These are phyloP conservation scores for Fusarium graminum DNA, from an alignment of 2,329 filamentous ascomycete species.

Conservation along the genomic window DNA sequence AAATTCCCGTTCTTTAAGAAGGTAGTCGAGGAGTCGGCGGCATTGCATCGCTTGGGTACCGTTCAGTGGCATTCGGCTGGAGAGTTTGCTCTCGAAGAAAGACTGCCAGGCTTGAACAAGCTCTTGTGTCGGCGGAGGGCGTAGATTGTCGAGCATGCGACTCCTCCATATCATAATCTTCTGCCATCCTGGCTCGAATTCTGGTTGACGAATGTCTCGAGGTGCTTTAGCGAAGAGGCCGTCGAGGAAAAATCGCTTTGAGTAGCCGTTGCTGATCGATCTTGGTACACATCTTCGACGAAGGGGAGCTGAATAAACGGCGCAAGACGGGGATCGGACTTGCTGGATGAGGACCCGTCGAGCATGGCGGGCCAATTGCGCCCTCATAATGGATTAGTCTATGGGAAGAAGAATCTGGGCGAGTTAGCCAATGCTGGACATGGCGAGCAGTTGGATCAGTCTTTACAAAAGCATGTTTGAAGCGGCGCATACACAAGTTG, in stretches of 20 bases:
- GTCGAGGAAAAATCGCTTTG: conserved; percentile 66
- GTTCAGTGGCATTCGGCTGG: conserved; percentile 66
- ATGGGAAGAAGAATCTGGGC: conserved; percentile 42
- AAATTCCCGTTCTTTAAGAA: conserved; percentile 54
- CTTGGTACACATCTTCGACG: conserved; percentile 48
- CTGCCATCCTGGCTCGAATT: conserved; percentile 78
- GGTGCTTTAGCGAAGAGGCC: conserved; percentile 72
- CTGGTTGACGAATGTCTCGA: conserved; percentile 70
- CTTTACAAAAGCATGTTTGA: conserved; percentile 49
- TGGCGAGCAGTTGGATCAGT: neutral
- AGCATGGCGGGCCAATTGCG: conserved; percentile 60
- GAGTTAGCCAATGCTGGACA: conserved; percentile 19
- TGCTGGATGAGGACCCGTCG: conserved; percentile 56
- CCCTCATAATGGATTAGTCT: conserved; percentile 58
- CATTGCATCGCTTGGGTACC: conserved; percentile 73
- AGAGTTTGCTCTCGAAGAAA: conserved; percentile 71
- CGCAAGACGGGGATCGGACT: conserved; percentile 52
- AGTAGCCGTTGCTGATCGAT: conserved; percentile 41
- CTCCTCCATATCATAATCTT: conserved; percentile 77
- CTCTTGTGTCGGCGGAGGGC: conserved; percentile 73
- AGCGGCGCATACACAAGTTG: conserved; percentile 28
- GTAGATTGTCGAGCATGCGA: conserved; percentile 71
- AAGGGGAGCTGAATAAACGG: conserved; percentile 49
- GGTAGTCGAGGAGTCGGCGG: conserved; percentile 70
- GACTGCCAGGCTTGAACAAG: conserved; percentile 73